These are phyloP conservation scores for Malassezia cuniculi DNA, from an alignment of 1,284 basidiomycete genomes.

Conservation along the genomic window DNA sequence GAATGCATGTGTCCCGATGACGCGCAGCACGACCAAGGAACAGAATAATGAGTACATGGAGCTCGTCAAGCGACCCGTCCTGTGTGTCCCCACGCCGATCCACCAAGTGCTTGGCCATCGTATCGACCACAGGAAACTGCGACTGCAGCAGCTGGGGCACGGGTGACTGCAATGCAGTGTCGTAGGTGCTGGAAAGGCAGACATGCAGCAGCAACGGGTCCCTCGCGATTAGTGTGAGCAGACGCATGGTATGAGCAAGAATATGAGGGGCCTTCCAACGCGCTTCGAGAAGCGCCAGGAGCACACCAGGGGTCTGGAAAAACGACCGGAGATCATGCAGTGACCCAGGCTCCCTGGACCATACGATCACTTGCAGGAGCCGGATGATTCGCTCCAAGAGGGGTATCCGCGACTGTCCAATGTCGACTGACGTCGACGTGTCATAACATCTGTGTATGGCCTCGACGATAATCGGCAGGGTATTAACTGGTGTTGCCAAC, in stretches of 20 bases:
- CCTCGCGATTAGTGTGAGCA: not conserved
- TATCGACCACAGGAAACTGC: conserved; percentile 25
- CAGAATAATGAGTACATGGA: conserved; percentile 16
- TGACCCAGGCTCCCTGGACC: too few species aligned
- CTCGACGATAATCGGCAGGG: too few species aligned
- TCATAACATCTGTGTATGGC: too few species aligned
- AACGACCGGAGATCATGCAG: conserved; percentile 8
- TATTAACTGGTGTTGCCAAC: too few species aligned
- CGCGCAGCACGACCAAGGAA: conserved; percentile 21
- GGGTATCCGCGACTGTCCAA: not conserved
- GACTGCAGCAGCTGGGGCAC: conserved; percentile 8
- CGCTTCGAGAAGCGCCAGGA: conserved; percentile 5
- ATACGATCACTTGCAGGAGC: not conserved
- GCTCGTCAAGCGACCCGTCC: conserved; percentile 12
- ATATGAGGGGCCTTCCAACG: not conserved
- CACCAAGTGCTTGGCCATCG: conserved; percentile 28
- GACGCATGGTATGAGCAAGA: conserved; percentile 1
- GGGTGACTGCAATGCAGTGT: conserved; percentile 3
- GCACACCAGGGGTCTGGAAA: conserved; percentile 6
- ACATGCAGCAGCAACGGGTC: conserved; percentile 7
- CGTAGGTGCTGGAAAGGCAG: conserved; percentile 8
- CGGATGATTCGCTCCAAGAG: not conserved
- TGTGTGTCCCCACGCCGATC: conserved; percentile 22
- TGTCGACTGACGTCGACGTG: too few species aligned
- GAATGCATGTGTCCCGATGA: conserved; percentile 17